phyloP scores from a whole-genome alignment of 2,329 filamentous ascomycete species.

The Fusarium sp. region DNA sequence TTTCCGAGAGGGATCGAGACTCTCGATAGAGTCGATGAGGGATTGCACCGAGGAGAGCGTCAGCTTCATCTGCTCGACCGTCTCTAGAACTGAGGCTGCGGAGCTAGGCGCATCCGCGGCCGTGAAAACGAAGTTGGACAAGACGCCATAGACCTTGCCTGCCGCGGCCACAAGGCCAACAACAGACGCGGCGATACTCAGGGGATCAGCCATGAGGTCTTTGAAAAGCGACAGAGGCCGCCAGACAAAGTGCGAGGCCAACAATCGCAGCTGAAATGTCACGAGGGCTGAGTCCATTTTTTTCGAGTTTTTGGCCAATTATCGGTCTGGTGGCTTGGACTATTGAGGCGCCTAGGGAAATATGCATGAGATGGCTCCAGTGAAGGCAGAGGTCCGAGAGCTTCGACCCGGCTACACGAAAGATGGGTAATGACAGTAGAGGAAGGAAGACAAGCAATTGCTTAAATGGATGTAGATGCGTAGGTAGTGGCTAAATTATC shows the following conservation, averaged over 20 bases:
- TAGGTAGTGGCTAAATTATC: no score
- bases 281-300: neutral
- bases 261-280: neutral
- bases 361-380: no score
- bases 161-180: conserved; percentile 1
- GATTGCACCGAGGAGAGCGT: conserved; percentile 1
- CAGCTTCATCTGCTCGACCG: conserved; percentile 9
- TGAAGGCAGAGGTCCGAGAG: no score
- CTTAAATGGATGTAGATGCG: conserved; percentile 5
- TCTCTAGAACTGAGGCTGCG: neutral
- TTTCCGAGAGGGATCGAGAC: neutral
- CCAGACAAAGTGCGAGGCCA: neutral
- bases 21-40: conserved; percentile 5
- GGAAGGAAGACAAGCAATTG: conserved; percentile 10
- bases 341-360: neutral
- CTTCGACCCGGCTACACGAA: neutral
- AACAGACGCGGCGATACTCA: conserved; percentile 9
- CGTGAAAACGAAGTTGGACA: neutral
- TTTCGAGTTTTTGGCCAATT: neutral
- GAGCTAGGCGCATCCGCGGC: conserved; percentile 4
- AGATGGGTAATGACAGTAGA: conserved; percentile 18
- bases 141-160: conserved; percentile 5
- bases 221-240: neutral
- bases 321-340: neutral
- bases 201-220: conserved; percentile 3